These are phyloP conservation scores for Sporothrix mexicana DNA, from an alignment of 2,329 filamentous ascomycete genomes.

Conservation along the genomic window DNA sequence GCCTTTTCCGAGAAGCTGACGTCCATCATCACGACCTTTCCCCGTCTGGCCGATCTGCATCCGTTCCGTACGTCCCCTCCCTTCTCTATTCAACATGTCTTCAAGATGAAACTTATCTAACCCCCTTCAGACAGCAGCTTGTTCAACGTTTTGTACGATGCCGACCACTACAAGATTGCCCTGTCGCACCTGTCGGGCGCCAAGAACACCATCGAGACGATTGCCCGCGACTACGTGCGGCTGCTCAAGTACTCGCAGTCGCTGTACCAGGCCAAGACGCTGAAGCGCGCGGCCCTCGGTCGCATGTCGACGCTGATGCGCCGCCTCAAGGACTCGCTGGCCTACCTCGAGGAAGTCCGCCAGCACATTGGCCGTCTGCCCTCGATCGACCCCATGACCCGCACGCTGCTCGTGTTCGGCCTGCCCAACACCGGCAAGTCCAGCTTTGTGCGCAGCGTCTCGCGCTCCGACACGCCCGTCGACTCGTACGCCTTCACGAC, in stretches of 20 bases:
- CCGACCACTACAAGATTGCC: slow-evolving; percentile 96
- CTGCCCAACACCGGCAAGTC: slow-evolving; percentile 99
- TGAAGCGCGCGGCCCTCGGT: slow-evolving; percentile 93
- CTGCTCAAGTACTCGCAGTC: slow-evolving; percentile 90
- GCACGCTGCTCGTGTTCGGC: slow-evolving; percentile 93
- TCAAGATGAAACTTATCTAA: background rate
- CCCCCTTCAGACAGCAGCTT: slow-evolving; percentile 63
- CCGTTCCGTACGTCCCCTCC: slow-evolving; percentile 72
- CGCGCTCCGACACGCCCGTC: slow-evolving; percentile 92
- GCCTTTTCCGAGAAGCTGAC: slow-evolving; percentile 83
- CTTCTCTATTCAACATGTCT: background rate
- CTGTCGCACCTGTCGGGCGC: slow-evolving; percentile 95
- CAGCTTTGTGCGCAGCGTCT: slow-evolving; percentile 90
- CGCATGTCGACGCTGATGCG: slow-evolving; percentile 98
- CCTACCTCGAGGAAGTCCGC: slow-evolving; percentile 95
- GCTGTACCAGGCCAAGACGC: slow-evolving; percentile 98
- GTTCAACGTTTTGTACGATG: slow-evolving; percentile 98
- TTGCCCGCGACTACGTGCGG: slow-evolving; percentile 93
- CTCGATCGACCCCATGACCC: slow-evolving; percentile 96
- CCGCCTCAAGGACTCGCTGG: slow-evolving; percentile 88
- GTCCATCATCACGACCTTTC: slow-evolving; percentile 90
- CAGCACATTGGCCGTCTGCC: slow-evolving; percentile 97
- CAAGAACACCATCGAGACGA: slow-evolving; percentile 95
- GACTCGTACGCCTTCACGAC: slow-evolving; percentile 97
- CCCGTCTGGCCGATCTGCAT: slow-evolving; percentile 90